Evolutionary conservation across 345 rosid genomes (phyloP).

Genomic region (Crucihimalaya himalaica): DNA sequence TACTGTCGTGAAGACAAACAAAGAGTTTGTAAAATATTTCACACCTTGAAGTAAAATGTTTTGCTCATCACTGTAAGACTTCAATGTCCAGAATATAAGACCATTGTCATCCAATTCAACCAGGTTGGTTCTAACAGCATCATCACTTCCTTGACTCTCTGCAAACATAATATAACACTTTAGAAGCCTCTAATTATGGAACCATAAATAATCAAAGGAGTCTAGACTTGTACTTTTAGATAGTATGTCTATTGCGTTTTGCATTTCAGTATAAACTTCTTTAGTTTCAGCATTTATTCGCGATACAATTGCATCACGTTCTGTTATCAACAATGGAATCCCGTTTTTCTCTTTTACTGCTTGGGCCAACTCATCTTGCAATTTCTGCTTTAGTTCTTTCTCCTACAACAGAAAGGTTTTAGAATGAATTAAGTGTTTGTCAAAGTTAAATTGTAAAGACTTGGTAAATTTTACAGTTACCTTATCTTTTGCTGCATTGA

Average conservation of each 20-base stretch:
- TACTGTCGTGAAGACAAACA: neutral
- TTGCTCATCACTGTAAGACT: slow-evolving; percentile 41
- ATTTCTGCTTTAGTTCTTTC: slow-evolving; percentile 55
- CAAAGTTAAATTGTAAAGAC: neutral
- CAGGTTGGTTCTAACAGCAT: slow-evolving; percentile 69
- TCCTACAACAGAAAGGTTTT: slow-evolving; percentile 46
- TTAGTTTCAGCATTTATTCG: slow-evolving; percentile 54
- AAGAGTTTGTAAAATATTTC: neutral
- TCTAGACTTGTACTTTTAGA: slow-evolving; percentile 47
- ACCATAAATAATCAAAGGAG: slow-evolving; percentile 3
- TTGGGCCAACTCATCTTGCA: slow-evolving; percentile 61
- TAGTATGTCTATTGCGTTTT: slow-evolving; percentile 42
- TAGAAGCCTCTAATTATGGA: neutral
- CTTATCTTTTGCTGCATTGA: slow-evolving; percentile 62
- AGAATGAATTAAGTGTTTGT: neutral
- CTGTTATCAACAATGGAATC: slow-evolving; percentile 49
- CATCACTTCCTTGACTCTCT: slow-evolving; percentile 55
- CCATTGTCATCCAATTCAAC: slow-evolving; percentile 56
- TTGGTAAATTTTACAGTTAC: slow-evolving; percentile 37
- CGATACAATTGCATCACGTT: slow-evolving; percentile 51
- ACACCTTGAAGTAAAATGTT: slow-evolving; percentile 76
- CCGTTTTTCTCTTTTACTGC: slow-evolving; percentile 50
- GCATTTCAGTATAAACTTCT: slow-evolving; percentile 57
- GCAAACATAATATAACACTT: slow-evolving; percentile 15
- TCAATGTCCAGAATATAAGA: slow-evolving; percentile 65